phyloP scores from a whole-genome alignment of 768 basidiomycete genomes.

The Sporobolomyces roseus region DNA sequence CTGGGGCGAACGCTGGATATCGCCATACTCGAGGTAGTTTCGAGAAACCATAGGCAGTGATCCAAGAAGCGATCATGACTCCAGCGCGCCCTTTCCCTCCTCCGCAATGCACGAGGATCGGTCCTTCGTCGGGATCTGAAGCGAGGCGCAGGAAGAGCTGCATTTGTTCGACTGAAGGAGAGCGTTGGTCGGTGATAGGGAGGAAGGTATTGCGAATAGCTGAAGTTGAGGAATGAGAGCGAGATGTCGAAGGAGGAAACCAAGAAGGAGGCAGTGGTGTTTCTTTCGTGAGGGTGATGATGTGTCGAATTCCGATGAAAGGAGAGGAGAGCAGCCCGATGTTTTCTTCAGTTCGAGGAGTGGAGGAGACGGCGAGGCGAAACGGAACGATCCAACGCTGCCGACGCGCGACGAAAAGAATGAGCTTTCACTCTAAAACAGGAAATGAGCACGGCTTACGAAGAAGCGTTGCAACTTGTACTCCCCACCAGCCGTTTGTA shows the following conservation, averaged over 20 bases:
- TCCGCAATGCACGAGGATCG: constrained; percentile 60
- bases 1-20: constrained; percentile 2
- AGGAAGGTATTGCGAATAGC: constrained; percentile 58
- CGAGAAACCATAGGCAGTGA: constrained; percentile 59
- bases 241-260: too few relatives aligned
- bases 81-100: constrained; percentile 64
- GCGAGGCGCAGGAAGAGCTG: constrained; percentile 57
- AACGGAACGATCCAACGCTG: constrained; percentile 60
- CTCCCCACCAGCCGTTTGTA: constrained; percentile 45
- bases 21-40: constrained; percentile 44
- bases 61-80: constrained; percentile 61
- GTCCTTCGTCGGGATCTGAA: constrained; percentile 52
- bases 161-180: constrained; percentile 62
- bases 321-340: constrained; percentile 54
- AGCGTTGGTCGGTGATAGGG: constrained; percentile 57
- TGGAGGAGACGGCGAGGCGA: constrained; percentile 62
- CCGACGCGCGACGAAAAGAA: neutral
- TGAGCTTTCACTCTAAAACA: too few relatives aligned
- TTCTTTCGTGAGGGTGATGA: constrained; percentile 62
- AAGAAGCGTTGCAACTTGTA: constrained; percentile 57
- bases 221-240: neutral
- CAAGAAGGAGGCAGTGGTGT: constrained; percentile 55
- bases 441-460: constrained; percentile 8
- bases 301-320: constrained; percentile 58
- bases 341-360: constrained; percentile 57